Percentiles rank a stretch among this genome's conserved stretches.
Conservation (phyloP, 805 yeast species). For the Blastobotrys peoriensis region DNA sequence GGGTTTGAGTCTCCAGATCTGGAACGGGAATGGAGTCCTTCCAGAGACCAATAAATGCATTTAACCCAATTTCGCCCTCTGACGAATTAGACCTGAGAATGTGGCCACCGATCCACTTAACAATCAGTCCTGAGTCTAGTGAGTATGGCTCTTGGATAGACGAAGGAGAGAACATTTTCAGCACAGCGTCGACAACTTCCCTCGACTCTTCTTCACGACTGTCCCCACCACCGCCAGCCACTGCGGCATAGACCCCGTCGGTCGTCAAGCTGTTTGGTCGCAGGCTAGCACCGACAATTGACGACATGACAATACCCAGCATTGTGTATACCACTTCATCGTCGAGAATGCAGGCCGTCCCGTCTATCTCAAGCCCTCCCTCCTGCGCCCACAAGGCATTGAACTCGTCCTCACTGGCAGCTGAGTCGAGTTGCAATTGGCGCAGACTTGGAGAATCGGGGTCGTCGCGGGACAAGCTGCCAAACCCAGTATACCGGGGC, state of each 20-base stretch:
- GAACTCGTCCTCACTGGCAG: slow-evolving; percentile 54
- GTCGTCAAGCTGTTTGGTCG: slow-evolving; percentile 17
- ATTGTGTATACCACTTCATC: slow-evolving; percentile 20
- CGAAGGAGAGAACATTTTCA: slow-evolving; percentile 40
- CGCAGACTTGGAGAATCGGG: background rate
- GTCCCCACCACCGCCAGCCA: slow-evolving; percentile 1
- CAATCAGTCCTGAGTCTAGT: slow-evolving; percentile 40
- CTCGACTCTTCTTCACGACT: slow-evolving; percentile 28
- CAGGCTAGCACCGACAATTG: slow-evolving; percentile 15
- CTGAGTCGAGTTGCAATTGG: slow-evolving; percentile 31
- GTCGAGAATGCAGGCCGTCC: slow-evolving; percentile 34
- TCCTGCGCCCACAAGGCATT: slow-evolving; percentile 42
- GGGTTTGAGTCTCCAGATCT: background rate
- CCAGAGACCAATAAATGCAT: slow-evolving; percentile 39
- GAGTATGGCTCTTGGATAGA: slow-evolving; percentile 25
- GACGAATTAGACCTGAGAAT: slow-evolving; percentile 39
- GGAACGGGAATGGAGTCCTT: slow-evolving; percentile 25
- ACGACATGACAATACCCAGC: slow-evolving; percentile 24
- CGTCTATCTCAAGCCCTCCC: slow-evolving; percentile 53
- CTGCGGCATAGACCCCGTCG: slow-evolving; percentile 11
- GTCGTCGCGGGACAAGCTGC: slow-evolving; percentile 2
- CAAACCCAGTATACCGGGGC: slow-evolving; percentile 21
- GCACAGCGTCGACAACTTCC: slow-evolving; percentile 44
- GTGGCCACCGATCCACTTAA: slow-evolving; percentile 59
- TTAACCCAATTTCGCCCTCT: slow-evolving; percentile 28